Evolutionary conservation across 1,284 basidiomycete genomes (phyloP), one percentile per base, ranked within the genome.

Genomic region (Schizophyllum amplum): DNA sequence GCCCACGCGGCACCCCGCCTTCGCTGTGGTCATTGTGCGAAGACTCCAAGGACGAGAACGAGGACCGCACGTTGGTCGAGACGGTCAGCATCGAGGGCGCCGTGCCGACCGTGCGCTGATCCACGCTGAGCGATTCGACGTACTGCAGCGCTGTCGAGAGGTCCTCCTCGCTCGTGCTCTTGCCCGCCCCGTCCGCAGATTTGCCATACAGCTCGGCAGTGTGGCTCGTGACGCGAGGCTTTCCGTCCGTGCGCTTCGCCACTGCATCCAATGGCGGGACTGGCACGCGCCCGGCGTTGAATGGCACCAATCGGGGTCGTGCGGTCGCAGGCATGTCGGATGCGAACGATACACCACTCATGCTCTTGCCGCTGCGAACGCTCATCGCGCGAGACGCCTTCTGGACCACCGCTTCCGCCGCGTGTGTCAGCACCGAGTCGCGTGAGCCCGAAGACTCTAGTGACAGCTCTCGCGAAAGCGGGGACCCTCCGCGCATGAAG

Each of bases 271-370:
- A 6, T 5, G 47, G 22, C 46, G 85, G 82, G 3, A 80, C 73
- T 27, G 85, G 85, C 22, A 87, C 85, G n/a, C 83, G 80, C 25
- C 78, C 76, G 23, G 84, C 81, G 62, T 80, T 81, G 66, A 91
- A 89, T 47, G 83, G 84, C 25, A 90, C 86, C n/a, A 91, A 68
- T 24, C 85, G 78, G 47, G 86, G 83, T 17, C 79, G 76, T 5
- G 47, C 20, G 72, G 64, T 47, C 64, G 66, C 6, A 61, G 53
- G 22, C 57, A 61, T 51, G 59, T 55, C 24, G 60, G 59, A 55
- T 58, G 5, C 27, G 67, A 67, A 66, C 1, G 76, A 75, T 42
- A 68, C 56, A n/a, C 64, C 72, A 57, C 69, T 73, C 20, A 61
- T 63, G 55, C 70, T 71, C 26, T 66, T 62, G 47, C 69, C 72